Base-by-base conservation (phyloP, 2,329 filamentous ascomycete species). In the Elsinoe australis region DNA sequence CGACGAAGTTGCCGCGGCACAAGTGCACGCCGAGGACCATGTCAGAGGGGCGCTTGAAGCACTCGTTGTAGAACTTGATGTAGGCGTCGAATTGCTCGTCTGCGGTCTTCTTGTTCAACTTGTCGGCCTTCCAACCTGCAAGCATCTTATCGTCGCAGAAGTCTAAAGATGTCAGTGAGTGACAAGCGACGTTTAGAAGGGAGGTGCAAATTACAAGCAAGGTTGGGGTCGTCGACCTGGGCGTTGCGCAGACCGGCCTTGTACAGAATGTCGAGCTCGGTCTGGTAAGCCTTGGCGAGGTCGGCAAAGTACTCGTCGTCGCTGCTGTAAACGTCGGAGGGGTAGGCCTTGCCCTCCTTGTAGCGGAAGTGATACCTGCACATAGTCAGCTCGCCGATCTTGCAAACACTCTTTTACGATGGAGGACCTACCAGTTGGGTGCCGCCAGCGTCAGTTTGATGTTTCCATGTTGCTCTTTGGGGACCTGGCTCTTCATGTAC, bases 1-100 rank as follows among this genome's bases (percentile, higher is more conserved):
- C 67, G 22, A 71, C 62, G 50, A 71, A 72, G 56, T 72, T 72
- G 9, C 70, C 69, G 47, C 69, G 60, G 72, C 85, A 88, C 45
- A 88, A 71, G 61, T 89, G 85, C 12, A 89, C 80, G 36, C 85
- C 85, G 2, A 85, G 74, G 64, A 87, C 83, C 71, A 88, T 77
- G 60, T 88, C 83, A 2, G 71, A 62, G 0, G 83, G 82, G 0
- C 78, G 68, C 57, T 75, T 42, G 51, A 63, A 59, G 58, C 74
- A 78, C 63, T 84, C 80, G 62, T 88, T 88, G 72, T 88, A 88
- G 55, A 86, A 77, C 52, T 75, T 71, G 62, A 89, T 83, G 66
- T 89, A 89, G 21, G 81, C 77, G 56, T 86, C 81, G 17, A 89
- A 75, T 35, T 87, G 78, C 55, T 82, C 79, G 39, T 85, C 82